Evolutionary conservation across 148 eudicot genomes (phyloP).

Genomic region (Tetragonia tetragonoides): DNA sequence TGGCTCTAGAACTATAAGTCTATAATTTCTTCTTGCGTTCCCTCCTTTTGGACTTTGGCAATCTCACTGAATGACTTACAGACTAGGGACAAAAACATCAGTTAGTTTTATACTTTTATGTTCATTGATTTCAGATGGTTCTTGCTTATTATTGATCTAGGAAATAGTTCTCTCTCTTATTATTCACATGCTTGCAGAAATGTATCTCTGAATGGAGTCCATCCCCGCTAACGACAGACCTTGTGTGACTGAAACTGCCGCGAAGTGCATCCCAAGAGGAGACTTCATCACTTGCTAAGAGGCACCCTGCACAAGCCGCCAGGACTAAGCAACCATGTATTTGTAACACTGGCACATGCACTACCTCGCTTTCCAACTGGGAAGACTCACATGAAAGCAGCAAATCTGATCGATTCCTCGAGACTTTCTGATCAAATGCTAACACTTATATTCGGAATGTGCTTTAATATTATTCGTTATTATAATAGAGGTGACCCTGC

Average conservation of each 20-base stretch:
- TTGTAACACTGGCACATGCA: not conserved
- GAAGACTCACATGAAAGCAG: slow-evolving; percentile 10
- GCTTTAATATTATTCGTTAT: slow-evolving; percentile 12
- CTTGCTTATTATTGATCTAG: not conserved
- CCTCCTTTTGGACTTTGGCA: not conserved
- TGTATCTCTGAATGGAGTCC: slow-evolving; percentile 1
- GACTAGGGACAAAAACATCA: not conserved
- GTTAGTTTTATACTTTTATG: not conserved
- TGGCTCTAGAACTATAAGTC: not conserved
- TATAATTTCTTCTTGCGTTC: not conserved
- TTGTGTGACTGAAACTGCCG: not conserved
- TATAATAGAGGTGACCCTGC: slow-evolving; percentile 21
- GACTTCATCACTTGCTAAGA: not conserved
- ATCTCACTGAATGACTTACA: not conserved
- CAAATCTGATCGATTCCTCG: slow-evolving; percentile 4
- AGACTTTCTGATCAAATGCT: slow-evolving; percentile 7
- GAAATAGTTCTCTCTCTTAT: not conserved
- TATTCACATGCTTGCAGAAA: slow-evolving; percentile 26
- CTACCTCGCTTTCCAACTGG: slow-evolving; percentile 2
- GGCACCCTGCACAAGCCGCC: slow-evolving; percentile 12
- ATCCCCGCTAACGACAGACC: not conserved
- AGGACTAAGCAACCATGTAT: not conserved
- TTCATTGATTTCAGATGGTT: not conserved
- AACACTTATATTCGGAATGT: slow-evolving; percentile 13
- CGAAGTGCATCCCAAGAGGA: not conserved